A percentile compares a stretch with the other conserved stretches of the same genome.
Evolutionary conservation across 768 basidiomycete genomes (phyloP).

Genomic region (Pleurotus tuoliensis): DNA sequence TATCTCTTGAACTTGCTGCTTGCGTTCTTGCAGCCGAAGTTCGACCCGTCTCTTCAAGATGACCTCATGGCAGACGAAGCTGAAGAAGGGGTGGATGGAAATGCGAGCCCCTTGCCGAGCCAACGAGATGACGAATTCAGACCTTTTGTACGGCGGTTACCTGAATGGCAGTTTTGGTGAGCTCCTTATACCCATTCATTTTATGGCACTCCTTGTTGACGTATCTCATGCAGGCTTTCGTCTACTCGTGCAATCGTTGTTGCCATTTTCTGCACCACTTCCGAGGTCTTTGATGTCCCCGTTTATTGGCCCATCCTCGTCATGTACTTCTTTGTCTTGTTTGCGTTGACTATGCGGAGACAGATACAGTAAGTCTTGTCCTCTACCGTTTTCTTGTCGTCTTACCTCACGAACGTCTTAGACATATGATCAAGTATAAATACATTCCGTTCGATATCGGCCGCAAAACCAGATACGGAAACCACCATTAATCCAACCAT

Average conservation of each 20-base stretch:
- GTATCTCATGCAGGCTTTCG: constrained; percentile 63
- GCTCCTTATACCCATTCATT: constrained; percentile 11
- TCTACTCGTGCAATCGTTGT: constrained; percentile 86
- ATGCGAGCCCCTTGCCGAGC: constrained; percentile 55
- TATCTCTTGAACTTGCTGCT: constrained; percentile 95
- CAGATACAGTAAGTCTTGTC: constrained; percentile 83
- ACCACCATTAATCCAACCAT: not conserved
- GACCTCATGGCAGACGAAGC: constrained; percentile 93
- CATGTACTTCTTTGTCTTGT: constrained; percentile 94
- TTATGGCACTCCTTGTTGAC: not conserved
- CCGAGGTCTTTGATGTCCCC: constrained; percentile 88
- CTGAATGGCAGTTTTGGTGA: constrained; percentile 96
- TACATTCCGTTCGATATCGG: constrained; percentile 96
- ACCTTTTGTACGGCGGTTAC: constrained; percentile 92
- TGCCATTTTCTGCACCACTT: constrained; percentile 76
- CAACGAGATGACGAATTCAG: constrained; percentile 90
- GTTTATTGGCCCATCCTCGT: constrained; percentile 99
- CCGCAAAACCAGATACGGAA: constrained; percentile 84
- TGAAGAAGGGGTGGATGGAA: constrained; percentile 82
- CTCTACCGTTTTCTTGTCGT: not conserved
- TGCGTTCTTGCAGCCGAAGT: constrained; percentile 96
- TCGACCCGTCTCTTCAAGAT: constrained; percentile 93
- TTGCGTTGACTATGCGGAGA: constrained; percentile 91
- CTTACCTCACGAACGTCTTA: constrained; percentile 24
- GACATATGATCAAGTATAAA: constrained; percentile 99